Conservation (phyloP, 2,329 filamentous ascomycete species). For the Aspergillus pseudotamarii region DNA sequence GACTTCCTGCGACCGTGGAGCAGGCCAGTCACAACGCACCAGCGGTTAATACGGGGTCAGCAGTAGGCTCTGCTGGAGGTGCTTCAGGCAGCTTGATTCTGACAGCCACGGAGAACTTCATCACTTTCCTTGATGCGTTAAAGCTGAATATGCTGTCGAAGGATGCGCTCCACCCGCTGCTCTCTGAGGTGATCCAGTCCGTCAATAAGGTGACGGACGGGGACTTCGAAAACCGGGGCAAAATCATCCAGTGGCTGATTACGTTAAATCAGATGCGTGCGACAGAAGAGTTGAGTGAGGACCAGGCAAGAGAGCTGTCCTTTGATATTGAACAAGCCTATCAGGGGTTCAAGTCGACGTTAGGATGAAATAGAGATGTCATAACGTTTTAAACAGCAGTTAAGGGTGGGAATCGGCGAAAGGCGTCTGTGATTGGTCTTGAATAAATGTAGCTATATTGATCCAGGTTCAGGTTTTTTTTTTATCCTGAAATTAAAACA, state of each 20-base stretch:
- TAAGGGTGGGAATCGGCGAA: constrained; percentile 6
- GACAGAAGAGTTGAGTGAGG: constrained; percentile 83
- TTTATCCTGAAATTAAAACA: background rate
- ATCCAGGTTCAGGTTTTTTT: background rate
- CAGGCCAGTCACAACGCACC: constrained; percentile 57
- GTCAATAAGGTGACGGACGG: constrained; percentile 95
- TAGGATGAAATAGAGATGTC: constrained; percentile 52
- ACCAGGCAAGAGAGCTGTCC: constrained; percentile 84
- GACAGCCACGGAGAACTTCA: constrained; percentile 95
- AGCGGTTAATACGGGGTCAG: constrained; percentile 42
- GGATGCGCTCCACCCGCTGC: constrained; percentile 90
- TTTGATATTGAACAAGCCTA: constrained; percentile 95
- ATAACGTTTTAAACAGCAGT: background rate
- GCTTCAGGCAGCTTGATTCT: constrained; percentile 71
- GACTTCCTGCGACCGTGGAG: constrained; percentile 82
- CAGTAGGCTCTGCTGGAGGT: constrained; percentile 33
- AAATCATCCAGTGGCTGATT: constrained; percentile 98
- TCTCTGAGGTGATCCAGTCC: constrained; percentile 94
- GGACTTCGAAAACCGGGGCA: constrained; percentile 92
- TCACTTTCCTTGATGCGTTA: constrained; percentile 94
- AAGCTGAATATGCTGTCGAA: constrained; percentile 91
- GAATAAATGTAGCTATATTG: background rate
- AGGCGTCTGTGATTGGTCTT: constrained; percentile 22
- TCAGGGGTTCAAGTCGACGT: constrained; percentile 83
- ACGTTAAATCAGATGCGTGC: constrained; percentile 97